phyloP scores from a whole-genome alignment of 2,329 filamentous ascomycete genomes.

The Chrysoporthe cubensis region DNA sequence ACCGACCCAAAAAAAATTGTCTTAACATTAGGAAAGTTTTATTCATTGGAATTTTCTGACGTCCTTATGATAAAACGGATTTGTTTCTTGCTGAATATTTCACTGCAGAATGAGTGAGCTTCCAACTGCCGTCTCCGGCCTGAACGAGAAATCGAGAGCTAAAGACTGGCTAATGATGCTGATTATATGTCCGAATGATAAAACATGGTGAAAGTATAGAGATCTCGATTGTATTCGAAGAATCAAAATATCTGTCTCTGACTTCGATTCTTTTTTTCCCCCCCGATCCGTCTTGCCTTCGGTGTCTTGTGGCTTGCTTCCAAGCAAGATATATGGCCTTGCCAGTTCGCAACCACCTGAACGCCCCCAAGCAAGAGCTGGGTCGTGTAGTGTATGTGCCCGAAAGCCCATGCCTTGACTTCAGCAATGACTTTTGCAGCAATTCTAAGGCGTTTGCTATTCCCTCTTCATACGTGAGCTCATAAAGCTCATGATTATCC shows the following conservation, averaged over 20 bases:
- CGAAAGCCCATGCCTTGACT: constrained; percentile 49
- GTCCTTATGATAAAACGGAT: too few species aligned
- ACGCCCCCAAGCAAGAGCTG: constrained; percentile 40
- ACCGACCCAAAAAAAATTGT: too few species aligned
- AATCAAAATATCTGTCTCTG: neutral
- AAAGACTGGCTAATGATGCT: too few species aligned
- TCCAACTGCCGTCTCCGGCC: too few species aligned
- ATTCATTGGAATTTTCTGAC: too few species aligned
- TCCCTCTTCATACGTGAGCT: constrained; percentile 43
- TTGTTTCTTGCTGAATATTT: too few species aligned
- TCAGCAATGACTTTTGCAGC: constrained; percentile 43
- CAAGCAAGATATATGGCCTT: constrained; percentile 44
- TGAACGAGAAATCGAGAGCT: too few species aligned
- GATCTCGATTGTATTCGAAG: too few species aligned
- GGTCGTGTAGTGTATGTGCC: constrained; percentile 52
- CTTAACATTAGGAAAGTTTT: too few species aligned
- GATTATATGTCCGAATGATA: too few species aligned
- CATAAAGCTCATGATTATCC: constrained; percentile 61
- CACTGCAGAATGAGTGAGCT: too few species aligned
- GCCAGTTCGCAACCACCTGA: constrained; percentile 49
- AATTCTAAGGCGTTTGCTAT: constrained; percentile 44
- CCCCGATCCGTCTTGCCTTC: neutral
- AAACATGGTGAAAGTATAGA: too few species aligned
- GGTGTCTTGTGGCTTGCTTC: constrained; percentile 2
- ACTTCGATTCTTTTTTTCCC: neutral